Evolutionary conservation across 2,329 filamentous ascomycete genomes (phyloP).

Genomic region (Aureobasidium sp.): DNA sequence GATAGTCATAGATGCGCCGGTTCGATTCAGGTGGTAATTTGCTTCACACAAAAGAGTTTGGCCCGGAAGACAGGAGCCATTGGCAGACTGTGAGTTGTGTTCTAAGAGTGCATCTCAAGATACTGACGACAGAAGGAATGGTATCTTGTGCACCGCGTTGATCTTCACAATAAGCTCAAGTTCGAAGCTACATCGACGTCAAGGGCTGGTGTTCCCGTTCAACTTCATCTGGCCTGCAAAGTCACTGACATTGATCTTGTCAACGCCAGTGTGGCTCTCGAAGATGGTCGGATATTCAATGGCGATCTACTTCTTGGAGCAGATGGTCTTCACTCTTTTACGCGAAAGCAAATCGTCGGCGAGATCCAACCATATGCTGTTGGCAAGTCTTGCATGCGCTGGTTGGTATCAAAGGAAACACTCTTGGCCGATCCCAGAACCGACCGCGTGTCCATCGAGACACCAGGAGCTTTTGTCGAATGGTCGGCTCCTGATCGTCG

Average conservation of each 20-base stretch:
- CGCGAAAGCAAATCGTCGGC: background rate
- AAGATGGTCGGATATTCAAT: background rate
- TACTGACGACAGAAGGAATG: slow-evolving; percentile 2
- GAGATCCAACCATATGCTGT: slow-evolving; percentile 7
- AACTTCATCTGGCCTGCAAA: slow-evolving; percentile 7
- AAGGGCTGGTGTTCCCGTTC: background rate
- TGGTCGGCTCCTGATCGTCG: slow-evolving; percentile 6
- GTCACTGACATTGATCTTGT: slow-evolving; percentile 1
- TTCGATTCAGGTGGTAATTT: background rate
- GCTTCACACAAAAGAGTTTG: background rate
- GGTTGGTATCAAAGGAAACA: slow-evolving; percentile 10
- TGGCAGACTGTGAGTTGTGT: background rate
- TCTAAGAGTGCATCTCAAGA: background rate
- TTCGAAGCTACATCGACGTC: background rate
- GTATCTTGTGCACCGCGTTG: slow-evolving; percentile 9
- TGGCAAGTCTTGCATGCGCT: slow-evolving; percentile 7
- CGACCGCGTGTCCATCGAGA: background rate
- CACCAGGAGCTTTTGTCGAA: slow-evolving; percentile 6
- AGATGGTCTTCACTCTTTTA: slow-evolving; percentile 11
- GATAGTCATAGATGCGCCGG: slow-evolving; percentile 3
- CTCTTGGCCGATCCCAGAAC: background rate
- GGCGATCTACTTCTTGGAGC: slow-evolving; percentile 11
- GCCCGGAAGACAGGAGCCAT: background rate
- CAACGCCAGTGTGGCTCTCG: background rate
- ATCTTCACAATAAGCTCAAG: slow-evolving; percentile 14